Evolutionary conservation across 169 alveolate genomes (phyloP).

Genomic region (Plasmodium malariae): DNA sequence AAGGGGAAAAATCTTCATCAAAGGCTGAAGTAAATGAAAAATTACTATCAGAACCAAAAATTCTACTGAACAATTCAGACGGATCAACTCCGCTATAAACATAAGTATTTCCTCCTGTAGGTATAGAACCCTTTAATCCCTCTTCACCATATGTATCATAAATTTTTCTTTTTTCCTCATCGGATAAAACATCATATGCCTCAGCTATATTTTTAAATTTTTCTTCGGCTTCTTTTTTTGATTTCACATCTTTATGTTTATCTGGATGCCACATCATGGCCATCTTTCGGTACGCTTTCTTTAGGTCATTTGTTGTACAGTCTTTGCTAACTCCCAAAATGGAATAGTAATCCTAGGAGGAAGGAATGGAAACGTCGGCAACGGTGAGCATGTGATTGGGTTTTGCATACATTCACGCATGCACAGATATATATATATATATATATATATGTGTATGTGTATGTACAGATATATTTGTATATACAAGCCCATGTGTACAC

Average conservation of each 20-base stretch:
- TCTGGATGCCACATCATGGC: slow-evolving; percentile 97
- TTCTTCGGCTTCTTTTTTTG: slow-evolving; percentile 89
- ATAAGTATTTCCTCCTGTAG: slow-evolving; percentile 53
- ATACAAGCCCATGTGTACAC: too few species aligned
- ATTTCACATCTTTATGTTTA: slow-evolving; percentile 93
- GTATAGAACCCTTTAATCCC: slow-evolving; percentile 93
- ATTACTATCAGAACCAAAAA: slow-evolving; percentile 87
- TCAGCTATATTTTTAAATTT: slow-evolving; percentile 93
- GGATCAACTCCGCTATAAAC: slow-evolving; percentile 89
- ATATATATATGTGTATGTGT: not conserved
- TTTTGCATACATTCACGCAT: not conserved
- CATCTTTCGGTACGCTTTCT: slow-evolving; percentile 93
- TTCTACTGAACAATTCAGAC: slow-evolving; percentile 86
- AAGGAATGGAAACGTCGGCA: too few species aligned
- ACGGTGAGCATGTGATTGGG: too few species aligned
- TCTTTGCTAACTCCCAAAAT: slow-evolving; percentile 85
- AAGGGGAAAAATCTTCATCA: slow-evolving; percentile 84
- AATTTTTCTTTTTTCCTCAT: slow-evolving; percentile 94
- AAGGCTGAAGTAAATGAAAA: slow-evolving; percentile 82
- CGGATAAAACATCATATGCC: slow-evolving; percentile 96
- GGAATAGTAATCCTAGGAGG: slow-evolving; percentile 81
- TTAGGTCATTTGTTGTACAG: slow-evolving; percentile 90
- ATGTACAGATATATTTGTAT: not conserved
- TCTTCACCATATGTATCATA: slow-evolving; percentile 97
- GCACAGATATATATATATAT: not conserved